Evolutionary conservation across 768 basidiomycete genomes (phyloP).

Genomic region (Dictyophora rubrovolvata): DNA sequence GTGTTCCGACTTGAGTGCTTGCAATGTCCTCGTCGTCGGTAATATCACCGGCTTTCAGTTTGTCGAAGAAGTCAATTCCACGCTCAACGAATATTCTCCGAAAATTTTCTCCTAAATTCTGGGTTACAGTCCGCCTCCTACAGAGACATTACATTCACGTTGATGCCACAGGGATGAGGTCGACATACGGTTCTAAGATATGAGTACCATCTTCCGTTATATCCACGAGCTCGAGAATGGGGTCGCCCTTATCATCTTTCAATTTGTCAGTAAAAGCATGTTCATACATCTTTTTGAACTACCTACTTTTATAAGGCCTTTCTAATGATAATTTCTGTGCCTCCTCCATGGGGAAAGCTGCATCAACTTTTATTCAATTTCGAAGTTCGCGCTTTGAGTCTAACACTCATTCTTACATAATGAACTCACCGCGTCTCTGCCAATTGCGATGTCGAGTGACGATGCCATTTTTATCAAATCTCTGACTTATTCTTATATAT

Average conservation of each 20-base stretch:
- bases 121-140: constrained; percentile 40
- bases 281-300: neutral
- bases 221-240: constrained; percentile 53
- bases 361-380: neutral
- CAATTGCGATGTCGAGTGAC: neutral
- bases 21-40: constrained; percentile 13
- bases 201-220: constrained; percentile 61
- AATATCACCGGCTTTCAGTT: constrained; percentile 18
- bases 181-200: constrained; percentile 60
- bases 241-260: constrained; percentile 53
- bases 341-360: constrained; percentile 16
- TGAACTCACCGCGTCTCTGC: neutral
- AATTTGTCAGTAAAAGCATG: neutral
- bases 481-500: constrained; percentile 50
- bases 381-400: too few species aligned
- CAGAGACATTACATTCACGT: constrained; percentile 2
- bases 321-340: constrained; percentile 58
- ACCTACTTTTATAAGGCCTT: constrained; percentile 50
- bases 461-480: neutral
- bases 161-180: constrained; percentile 5
- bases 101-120: constrained; percentile 54
- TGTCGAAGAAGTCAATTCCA: constrained; percentile 67
- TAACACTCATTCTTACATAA: neutral
- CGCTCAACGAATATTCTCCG: constrained; percentile 64
- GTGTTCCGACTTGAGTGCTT: constrained; percentile 14